Evolutionary conservation across 2,329 filamentous ascomycete species (phyloP).

Genomic region (Mycosphaerella arachidis): DNA sequence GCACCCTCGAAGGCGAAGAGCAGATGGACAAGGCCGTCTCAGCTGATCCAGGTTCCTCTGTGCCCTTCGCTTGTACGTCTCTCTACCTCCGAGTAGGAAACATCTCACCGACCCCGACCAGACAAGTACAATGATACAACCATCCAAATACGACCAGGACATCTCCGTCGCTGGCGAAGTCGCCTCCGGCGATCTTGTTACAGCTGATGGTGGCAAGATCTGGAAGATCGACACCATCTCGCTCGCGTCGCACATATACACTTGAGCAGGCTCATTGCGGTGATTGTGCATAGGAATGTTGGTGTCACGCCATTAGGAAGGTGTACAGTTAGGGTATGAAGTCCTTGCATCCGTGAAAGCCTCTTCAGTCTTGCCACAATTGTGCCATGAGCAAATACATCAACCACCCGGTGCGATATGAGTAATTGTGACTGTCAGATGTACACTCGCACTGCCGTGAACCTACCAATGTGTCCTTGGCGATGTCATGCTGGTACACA

Average conservation of each 20-base stretch:
- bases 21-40: slow-evolving; percentile 12
- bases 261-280: neutral
- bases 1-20: slow-evolving; percentile 36
- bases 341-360: too few relatives aligned
- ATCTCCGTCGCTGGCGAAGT: slow-evolving; percentile 33
- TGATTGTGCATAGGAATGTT: too few relatives aligned
- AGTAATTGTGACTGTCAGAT: too few relatives aligned
- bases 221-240: slow-evolving; percentile 41
- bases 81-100: neutral
- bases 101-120: neutral
- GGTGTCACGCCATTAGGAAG: too few relatives aligned
- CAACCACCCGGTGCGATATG: too few relatives aligned
- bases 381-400: too few relatives aligned
- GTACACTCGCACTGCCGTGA: too few relatives aligned
- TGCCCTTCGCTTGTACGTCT: slow-evolving; percentile 40
- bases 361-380: too few relatives aligned
- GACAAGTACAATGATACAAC: slow-evolving; percentile 39
- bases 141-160: slow-evolving; percentile 36
- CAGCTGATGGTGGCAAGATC: slow-evolving; percentile 40
- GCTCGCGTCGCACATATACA: slow-evolving; percentile 21
- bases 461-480: too few relatives aligned
- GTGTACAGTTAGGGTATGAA: too few relatives aligned
- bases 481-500: too few relatives aligned
- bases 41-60: slow-evolving; percentile 27
- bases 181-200: slow-evolving; percentile 41